Conservation (phyloP, 2,329 filamentous ascomycete genomes). For the Dactylellina drechsleri region DNA sequence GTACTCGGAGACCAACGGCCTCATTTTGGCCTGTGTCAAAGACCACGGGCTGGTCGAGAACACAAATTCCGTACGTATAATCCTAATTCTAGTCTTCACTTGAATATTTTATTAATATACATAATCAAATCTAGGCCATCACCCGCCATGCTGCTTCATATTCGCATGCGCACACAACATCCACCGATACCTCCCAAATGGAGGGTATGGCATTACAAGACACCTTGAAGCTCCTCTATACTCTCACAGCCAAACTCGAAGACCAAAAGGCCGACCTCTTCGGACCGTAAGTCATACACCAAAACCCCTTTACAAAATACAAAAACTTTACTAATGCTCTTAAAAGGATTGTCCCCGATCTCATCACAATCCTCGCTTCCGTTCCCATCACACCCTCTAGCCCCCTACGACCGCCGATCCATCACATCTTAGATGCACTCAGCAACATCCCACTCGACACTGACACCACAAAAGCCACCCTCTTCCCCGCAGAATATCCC, state of each 20-base stretch:
- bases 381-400: slow-evolving; percentile 68
- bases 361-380: slow-evolving; percentile 75
- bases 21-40: slow-evolving; percentile 71
- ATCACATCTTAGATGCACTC: slow-evolving; percentile 79
- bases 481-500: slow-evolving; percentile 67
- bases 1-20: slow-evolving; percentile 72
- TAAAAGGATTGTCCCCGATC: slow-evolving; percentile 68
- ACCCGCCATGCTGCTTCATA: slow-evolving; percentile 73
- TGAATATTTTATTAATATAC: not conserved
- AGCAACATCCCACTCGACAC: slow-evolving; percentile 77
- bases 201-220: slow-evolving; percentile 83
- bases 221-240: slow-evolving; percentile 88
- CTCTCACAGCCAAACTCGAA: slow-evolving; percentile 69
- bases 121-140: slow-evolving; percentile 63
- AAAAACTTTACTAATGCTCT: not conserved
- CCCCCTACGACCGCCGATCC: slow-evolving; percentile 77
- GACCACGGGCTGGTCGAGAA: slow-evolving; percentile 74
- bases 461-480: slow-evolving; percentile 64
- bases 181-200: slow-evolving; percentile 66
- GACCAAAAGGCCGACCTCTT: slow-evolving; percentile 29
- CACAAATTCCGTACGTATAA: slow-evolving; percentile 67
- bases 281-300: slow-evolving; percentile 22
- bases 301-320: not conserved
- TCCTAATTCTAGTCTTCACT: slow-evolving; percentile 21
- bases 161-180: slow-evolving; percentile 57